Conservation (phyloP, 352 stramenopile genomes). For the Pythium vanterpoolii region DNA sequence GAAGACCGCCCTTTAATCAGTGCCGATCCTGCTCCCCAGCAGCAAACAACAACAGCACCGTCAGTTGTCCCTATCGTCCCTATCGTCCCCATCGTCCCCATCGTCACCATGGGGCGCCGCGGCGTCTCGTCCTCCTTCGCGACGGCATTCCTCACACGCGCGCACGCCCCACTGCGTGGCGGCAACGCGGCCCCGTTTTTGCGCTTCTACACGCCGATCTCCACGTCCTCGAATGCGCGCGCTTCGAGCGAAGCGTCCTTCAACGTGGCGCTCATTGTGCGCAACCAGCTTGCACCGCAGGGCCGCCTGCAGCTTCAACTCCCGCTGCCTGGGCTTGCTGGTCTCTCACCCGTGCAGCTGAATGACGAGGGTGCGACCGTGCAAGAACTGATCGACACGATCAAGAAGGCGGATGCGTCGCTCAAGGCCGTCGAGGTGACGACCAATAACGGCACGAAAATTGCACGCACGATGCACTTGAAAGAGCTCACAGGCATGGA, state of each 20-base stretch:
- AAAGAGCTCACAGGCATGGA: constrained; percentile 57
- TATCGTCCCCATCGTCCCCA: neutral
- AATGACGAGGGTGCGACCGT: constrained; percentile 39
- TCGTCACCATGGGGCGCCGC: neutral
- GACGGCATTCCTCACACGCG: constrained; percentile 2
- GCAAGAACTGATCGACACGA: constrained; percentile 46
- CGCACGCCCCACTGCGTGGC: neutral
- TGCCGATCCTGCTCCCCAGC: constrained; percentile 9
- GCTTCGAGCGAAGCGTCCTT: constrained; percentile 10
- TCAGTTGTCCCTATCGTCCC: too few species aligned
- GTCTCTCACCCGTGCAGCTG: constrained; percentile 48
- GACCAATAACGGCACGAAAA: constrained; percentile 58
- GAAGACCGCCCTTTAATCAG: constrained; percentile 16
- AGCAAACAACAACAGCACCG: neutral
- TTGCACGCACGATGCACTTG: constrained; percentile 63
- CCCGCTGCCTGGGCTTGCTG: constrained; percentile 49
- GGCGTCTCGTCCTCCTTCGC: neutral
- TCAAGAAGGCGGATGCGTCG: constrained; percentile 45
- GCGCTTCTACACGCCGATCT: constrained; percentile 12
- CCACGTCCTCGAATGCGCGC: constrained; percentile 6
- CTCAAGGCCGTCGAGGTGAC: constrained; percentile 69
- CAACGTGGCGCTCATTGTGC: constrained; percentile 33
- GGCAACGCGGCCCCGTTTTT: neutral
- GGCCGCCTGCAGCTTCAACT: constrained; percentile 56
- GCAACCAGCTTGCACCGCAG: constrained; percentile 32